Evolutionary conservation across 2,329 filamentous ascomycete species (phyloP), one percentile per base, ranked within the genome.

Genomic region (Hypoxylon sp.): DNA sequence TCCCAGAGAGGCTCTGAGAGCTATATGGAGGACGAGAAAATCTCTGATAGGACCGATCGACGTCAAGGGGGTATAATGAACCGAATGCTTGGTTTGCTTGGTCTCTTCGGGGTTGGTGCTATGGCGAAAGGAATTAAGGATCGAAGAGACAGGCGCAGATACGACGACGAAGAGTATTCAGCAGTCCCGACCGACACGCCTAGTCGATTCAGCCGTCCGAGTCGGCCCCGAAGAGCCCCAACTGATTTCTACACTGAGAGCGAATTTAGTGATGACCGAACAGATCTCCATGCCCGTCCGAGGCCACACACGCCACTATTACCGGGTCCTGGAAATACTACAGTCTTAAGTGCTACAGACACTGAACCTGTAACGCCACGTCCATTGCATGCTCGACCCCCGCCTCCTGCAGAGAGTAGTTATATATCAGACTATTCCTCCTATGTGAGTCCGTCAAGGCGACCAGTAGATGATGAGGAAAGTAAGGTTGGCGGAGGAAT

Each of bases 1-100:
- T 89, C 87, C 0, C 81, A 85, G 45, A 80, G 82, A 32, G 82
- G 77, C 2, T 90, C 87, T 0, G 83, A 83, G 3, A 91, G 88
- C 56, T 90, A 89, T 69, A 80, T 82, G 19, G 82, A 86, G 34
- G 86, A 91, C 41, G 90, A 93, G 70, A 93, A 93, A 76, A 86
- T 86, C 63, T 86, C 86, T 0, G 85, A 89, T n/a, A 77, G 80
- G 56, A 70, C 75, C 46, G 80, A 80, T 23, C 82, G 79, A 36
- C 70, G 74, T 60, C 71, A 74, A 77, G 81, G 83, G 3, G 85
- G 86, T 17, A 84, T 91, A 71, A 86, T 89, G 77, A 86, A 86
- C 73, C 87, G 86, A 57, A 65, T 93, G 1, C 77, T 91, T 13
- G 85, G 86, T 49, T 81, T 87, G 21, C 90, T 88, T 13, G 90